Conservation (phyloP, 228 moss, liverwort and hornwort genomes). For the Sphagnum magellanicum region DNA sequence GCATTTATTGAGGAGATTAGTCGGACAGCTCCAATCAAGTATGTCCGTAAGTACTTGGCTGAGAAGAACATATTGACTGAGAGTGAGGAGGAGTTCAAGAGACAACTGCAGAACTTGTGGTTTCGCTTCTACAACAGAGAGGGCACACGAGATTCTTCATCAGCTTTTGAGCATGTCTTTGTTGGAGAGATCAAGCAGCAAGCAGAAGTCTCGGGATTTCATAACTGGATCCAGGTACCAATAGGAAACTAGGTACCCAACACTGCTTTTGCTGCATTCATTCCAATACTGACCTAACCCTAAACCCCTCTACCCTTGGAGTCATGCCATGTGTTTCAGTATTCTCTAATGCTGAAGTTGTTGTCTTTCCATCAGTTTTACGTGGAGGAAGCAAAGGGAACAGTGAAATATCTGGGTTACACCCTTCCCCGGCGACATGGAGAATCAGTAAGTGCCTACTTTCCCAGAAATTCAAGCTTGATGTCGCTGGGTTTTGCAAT, state of each 20-base stretch:
- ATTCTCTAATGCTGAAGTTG: not conserved
- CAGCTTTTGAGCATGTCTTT: conserved; percentile 56
- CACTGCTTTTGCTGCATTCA: not conserved
- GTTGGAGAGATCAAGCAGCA: conserved; percentile 43
- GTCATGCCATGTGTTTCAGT: not conserved
- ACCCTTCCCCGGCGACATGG: conserved; percentile 40
- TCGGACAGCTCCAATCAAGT: conserved; percentile 44
- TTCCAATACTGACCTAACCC: not conserved
- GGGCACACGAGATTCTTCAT: conserved; percentile 35
- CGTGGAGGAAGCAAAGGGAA: conserved; percentile 41
- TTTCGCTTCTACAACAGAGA: conserved; percentile 30
- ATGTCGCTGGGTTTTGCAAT: not conserved
- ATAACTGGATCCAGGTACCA: not conserved
- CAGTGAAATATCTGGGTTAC: conserved; percentile 38
- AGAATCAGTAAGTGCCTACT: conserved; percentile 3
- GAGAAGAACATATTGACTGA: conserved; percentile 22
- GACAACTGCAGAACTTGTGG: conserved; percentile 28
- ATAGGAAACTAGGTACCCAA: not conserved
- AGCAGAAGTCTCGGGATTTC: conserved; percentile 2
- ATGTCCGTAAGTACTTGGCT: conserved; percentile 26
- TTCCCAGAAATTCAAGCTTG: conserved; percentile 14
- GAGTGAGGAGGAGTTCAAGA: conserved; percentile 30
- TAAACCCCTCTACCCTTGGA: not conserved
- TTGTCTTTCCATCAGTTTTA: conserved; percentile 22
- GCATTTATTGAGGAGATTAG: conserved; percentile 57